phyloP scores from a whole-genome alignment of 2,329 filamentous ascomycete genomes.

The Metarhizium robertsii region DNA sequence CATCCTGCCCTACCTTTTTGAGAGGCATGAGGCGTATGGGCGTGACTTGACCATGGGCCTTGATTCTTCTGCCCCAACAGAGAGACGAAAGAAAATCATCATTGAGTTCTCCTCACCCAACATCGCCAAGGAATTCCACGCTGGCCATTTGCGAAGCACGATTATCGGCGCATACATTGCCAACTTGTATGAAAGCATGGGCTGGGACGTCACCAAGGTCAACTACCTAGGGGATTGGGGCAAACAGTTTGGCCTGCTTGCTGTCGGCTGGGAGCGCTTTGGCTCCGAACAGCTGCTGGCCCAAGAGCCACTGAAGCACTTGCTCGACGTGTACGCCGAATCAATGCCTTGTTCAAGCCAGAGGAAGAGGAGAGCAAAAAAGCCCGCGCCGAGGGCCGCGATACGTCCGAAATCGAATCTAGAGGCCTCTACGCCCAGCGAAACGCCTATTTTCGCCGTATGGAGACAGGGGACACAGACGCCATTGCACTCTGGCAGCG shows the following conservation, averaged over 20 bases:
- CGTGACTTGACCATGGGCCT: conserved; percentile 50
- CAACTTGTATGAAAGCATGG: conserved; percentile 58
- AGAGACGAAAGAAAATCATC: conserved; percentile 31
- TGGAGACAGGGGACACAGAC: conserved; percentile 50
- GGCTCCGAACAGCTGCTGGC: conserved; percentile 55
- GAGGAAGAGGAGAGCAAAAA: conserved; percentile 52
- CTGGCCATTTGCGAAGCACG: conserved; percentile 65
- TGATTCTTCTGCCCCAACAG: conserved; percentile 12
- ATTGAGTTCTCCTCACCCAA: conserved; percentile 70
- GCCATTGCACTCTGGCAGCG: conserved; percentile 48
- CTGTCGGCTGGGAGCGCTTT: conserved; percentile 58
- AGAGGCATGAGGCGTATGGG: conserved; percentile 47
- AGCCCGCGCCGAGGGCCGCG: conserved; percentile 35
- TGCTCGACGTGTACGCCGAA: conserved; percentile 67
- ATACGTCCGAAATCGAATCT: conserved; percentile 33
- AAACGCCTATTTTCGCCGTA: conserved; percentile 51
- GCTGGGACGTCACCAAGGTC: conserved; percentile 62
- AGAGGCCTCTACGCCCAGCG: conserved; percentile 39
- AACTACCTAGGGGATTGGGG: conserved; percentile 79
- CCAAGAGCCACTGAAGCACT: conserved; percentile 59
- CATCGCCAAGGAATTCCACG: conserved; percentile 69
- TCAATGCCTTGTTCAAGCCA: conserved; percentile 50
- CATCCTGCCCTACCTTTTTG: conserved; percentile 49
- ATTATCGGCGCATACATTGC: conserved; percentile 66
- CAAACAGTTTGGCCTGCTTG: conserved; percentile 59